A percentile compares a stretch with the other conserved stretches of the same genome.
phyloP scores from a whole-genome alignment of 2,329 filamentous ascomycete species.

The Fusarium continuum region DNA sequence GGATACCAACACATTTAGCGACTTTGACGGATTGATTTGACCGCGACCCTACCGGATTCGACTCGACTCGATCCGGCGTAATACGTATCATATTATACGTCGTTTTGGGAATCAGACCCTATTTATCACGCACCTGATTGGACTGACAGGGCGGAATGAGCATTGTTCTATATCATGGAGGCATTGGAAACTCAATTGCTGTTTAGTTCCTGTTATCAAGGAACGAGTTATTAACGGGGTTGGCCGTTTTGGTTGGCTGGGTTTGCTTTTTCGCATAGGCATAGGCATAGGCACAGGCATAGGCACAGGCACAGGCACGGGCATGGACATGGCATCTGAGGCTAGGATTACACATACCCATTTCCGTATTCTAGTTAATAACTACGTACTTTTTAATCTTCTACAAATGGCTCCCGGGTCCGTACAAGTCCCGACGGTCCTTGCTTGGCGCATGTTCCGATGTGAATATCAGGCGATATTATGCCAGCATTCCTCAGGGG shows the following conservation, averaged over 20 bases:
- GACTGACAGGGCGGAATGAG: constrained; percentile 3
- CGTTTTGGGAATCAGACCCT: constrained; percentile 22
- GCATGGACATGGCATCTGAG: constrained; percentile 26
- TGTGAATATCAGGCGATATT: constrained; percentile 17
- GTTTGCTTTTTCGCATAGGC: constrained; percentile 14
- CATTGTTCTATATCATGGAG: constrained; percentile 26
- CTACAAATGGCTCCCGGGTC: constrained; percentile 20
- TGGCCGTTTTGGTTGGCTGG: constrained; percentile 8
- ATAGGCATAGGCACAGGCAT: constrained; percentile 13
- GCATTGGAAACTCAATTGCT: constrained; percentile 4
- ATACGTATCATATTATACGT: constrained; percentile 25
- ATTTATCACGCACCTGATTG: constrained; percentile 12
- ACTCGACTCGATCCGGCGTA: constrained; percentile 37
- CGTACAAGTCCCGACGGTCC: background rate
- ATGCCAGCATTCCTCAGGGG: constrained; percentile 11
- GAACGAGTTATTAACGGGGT: constrained; percentile 19
- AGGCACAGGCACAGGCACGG: background rate
- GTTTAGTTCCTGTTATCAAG: constrained; percentile 14
- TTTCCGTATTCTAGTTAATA: constrained; percentile 42
- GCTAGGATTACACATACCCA: constrained; percentile 44
- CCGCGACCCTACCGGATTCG: constrained; percentile 36
- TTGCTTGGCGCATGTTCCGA: constrained; percentile 12
- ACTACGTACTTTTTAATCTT: constrained; percentile 30
- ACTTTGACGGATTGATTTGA: constrained; percentile 25
- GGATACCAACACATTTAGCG: constrained; percentile 38